Evolutionary conservation across 306 rosid genomes (phyloP).

Genomic region (Abrus pulchellus): DNA sequence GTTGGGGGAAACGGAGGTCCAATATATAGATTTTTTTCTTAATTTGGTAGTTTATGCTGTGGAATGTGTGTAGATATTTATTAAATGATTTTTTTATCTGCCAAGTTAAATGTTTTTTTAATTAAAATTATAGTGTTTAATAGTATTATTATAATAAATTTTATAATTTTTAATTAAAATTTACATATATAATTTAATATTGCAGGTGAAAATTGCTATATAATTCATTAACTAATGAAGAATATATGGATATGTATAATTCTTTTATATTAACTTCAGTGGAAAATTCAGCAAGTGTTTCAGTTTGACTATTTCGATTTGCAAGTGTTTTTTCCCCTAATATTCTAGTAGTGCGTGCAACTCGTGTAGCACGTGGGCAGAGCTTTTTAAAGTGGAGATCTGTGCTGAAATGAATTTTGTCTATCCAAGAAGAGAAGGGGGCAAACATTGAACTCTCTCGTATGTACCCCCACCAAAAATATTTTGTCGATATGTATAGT

Average conservation of each 20-base stretch:
- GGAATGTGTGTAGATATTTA: too few species aligned
- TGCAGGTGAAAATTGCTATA: too few species aligned
- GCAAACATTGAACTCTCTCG: not conserved
- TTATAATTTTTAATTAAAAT: too few species aligned
- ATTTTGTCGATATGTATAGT: not conserved
- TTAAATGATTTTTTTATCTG: too few species aligned
- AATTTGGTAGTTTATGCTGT: slow-evolving; percentile 1
- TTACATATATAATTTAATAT: too few species aligned
- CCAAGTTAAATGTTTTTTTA: too few species aligned
- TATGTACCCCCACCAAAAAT: not conserved
- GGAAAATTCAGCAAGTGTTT: not conserved
- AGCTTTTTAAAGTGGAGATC: not conserved
- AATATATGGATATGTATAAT: not conserved
- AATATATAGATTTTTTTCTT: not conserved
- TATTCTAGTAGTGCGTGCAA: slow-evolving; percentile 36
- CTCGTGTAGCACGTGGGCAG: slow-evolving; percentile 40
- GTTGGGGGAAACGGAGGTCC: not conserved
- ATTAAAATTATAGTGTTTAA: too few species aligned
- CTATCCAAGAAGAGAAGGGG: not conserved
- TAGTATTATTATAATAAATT: too few species aligned
- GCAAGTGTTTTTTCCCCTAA: not conserved
- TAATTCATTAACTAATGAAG: not conserved
- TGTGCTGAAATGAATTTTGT: not conserved
- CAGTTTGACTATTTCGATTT: slow-evolving; percentile 37
- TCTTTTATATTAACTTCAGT: not conserved